These are phyloP conservation scores for Entomortierella beljakovae DNA, from an alignment of 192 early-diverging fungal genomes.

Conservation along the genomic window DNA sequence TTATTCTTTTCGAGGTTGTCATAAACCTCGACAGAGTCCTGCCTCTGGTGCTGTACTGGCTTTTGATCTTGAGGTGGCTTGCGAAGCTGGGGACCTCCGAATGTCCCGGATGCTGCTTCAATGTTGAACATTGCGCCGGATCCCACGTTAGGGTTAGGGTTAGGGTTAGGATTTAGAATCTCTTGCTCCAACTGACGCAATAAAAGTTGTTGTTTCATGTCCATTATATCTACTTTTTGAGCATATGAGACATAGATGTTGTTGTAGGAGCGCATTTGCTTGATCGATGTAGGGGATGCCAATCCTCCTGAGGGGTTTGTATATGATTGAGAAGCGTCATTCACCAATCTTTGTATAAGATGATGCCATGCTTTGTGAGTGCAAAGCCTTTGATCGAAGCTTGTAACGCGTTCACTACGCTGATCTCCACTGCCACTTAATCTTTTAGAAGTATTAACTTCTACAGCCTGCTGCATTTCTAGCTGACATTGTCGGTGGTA, in stretches of 20 bases:
- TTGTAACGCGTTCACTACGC: constrained; percentile 8
- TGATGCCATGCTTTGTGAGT: constrained; percentile 37
- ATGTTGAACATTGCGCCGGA: constrained; percentile 17
- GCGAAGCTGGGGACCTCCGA: neutral
- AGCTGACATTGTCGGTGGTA: constrained; percentile 40
- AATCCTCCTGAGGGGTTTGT: neutral
- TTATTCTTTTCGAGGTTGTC: neutral
- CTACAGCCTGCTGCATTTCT: constrained; percentile 29
- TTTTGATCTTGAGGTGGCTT: neutral
- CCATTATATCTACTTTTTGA: constrained; percentile 40
- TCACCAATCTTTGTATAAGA: constrained; percentile 25
- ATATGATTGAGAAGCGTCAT: constrained; percentile 18
- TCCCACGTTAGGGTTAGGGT: constrained; percentile 17
- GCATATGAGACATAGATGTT: constrained; percentile 44
- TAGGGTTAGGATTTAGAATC: constrained; percentile 32
- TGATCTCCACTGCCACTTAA: neutral
- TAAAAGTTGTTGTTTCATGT: constrained; percentile 27
- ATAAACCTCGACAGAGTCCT: neutral
- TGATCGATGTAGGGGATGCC: constrained; percentile 10
- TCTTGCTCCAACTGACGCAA: constrained; percentile 34
- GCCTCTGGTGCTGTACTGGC: neutral
- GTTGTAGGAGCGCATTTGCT: constrained; percentile 47
- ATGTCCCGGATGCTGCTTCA: neutral
- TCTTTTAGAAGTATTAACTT: neutral
- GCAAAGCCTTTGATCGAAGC: constrained; percentile 32